Percentiles rank a stretch among this genome's conserved stretches.
These are phyloP conservation scores for Xylaria sp. DNA, from an alignment of 2,329 filamentous ascomycete species.

Conservation along the genomic window DNA sequence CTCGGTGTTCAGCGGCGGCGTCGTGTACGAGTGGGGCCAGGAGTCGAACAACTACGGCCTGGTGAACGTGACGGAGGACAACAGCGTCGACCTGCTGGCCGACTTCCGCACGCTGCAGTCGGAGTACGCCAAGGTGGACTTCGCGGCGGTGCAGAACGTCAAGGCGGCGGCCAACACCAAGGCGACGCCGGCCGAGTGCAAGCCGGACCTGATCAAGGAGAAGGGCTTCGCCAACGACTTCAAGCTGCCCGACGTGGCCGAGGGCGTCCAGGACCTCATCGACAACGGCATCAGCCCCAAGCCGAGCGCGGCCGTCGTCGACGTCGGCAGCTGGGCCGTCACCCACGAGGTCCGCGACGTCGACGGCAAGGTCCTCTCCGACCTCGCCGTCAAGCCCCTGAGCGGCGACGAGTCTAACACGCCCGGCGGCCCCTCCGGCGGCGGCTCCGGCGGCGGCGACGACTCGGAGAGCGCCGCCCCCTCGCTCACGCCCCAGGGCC, in stretches of 20 bases:
- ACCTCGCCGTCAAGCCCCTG: constrained; percentile 23
- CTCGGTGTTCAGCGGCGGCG: constrained; percentile 67
- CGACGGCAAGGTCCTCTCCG: constrained; percentile 10
- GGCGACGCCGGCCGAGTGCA: constrained; percentile 63
- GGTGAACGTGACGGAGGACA: constrained; percentile 62
- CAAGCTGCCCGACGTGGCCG: constrained; percentile 69
- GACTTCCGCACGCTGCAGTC: constrained; percentile 75
- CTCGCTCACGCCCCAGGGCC: constrained; percentile 16
- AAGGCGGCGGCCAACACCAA: constrained; percentile 59
- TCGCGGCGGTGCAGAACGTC: constrained; percentile 65
- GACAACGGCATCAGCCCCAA: constrained; percentile 71
- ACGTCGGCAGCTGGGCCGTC: constrained; percentile 62
- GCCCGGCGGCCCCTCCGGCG: constrained; percentile 4
- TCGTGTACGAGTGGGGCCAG: constrained; percentile 81
- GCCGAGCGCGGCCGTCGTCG: constrained; percentile 68
- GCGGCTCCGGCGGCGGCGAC: not conserved
- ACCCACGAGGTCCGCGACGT: constrained; percentile 29
- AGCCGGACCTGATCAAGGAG: constrained; percentile 65
- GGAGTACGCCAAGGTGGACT: constrained; percentile 77
- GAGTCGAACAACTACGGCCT: constrained; percentile 70
- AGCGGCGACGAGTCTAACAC: constrained; percentile 19
- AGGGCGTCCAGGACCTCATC: constrained; percentile 72
- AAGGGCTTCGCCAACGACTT: constrained; percentile 78
- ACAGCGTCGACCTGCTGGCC: constrained; percentile 57
- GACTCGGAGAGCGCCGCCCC: constrained; percentile 12